Base-by-base conservation (phyloP, 2,329 filamentous ascomycete genomes). In the Pseudogymnoascus sp. region DNA sequence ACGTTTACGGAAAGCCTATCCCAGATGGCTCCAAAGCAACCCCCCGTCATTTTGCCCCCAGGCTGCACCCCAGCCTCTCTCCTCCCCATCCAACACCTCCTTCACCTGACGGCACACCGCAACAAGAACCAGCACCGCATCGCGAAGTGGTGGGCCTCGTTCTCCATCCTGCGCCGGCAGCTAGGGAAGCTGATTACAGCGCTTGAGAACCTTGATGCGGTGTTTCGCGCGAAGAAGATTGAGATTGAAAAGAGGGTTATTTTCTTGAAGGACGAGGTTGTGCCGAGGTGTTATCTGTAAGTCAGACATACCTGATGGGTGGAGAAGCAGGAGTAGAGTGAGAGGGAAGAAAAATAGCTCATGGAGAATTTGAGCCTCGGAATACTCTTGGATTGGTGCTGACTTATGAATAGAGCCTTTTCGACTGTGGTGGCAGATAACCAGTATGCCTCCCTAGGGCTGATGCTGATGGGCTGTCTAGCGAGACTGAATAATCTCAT, bases 71-170 rank as follows among this genome's bases (percentile, higher is more conserved):
- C 18, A 37, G 33, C 23, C 4, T 26, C 59, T n/a, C 73, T 82
- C 41, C 61, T 67, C 2, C 70, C 76, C 2, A 68, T 78, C 26
- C 66, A 75, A 26, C 71, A 80, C 57, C 74, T 92, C 52, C 82
- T 96, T 45, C 79, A 86, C 68, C 81, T 88, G 65, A 82, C 95
- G 67, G 82, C 86, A 72, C 85, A 90, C 71, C 89, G 91, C 67
- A 94, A 96, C 76, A 86, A 85, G 70, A 97, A 96, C 75, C 92
- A 97, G 75, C 92, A 97, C 73, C 85, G 85, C 60, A 79, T 81
- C 63, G 82, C 85, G 28, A 82, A 84, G 69, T 99, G 92, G 92
- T 97, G 89, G 83, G 82, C 84, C 67, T 77, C 76, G 67, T 83
- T 96, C 63, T 80, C 80, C 59, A 79, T 86, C 64, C 79, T 96